Percentiles rank a stretch among this genome's conserved stretches.
These are phyloP conservation scores for Trichoderma sp. DNA, from an alignment of 2,329 filamentous ascomycete genomes.

Conservation along the genomic window DNA sequence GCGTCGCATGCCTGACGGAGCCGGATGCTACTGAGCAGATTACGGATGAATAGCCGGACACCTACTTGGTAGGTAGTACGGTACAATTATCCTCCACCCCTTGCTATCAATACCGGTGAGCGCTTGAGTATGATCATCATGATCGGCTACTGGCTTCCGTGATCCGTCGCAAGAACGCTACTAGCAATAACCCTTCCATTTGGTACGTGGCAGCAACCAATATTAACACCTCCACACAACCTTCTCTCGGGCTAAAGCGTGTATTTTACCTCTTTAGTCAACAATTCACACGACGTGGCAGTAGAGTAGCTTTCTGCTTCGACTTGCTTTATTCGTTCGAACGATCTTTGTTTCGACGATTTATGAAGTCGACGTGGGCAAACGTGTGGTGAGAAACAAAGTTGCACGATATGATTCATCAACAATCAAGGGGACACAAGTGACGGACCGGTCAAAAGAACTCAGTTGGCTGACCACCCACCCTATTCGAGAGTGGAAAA, in stretches of 20 bases:
- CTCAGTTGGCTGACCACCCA: not conserved
- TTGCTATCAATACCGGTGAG: conserved; percentile 20
- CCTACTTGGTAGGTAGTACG: not conserved
- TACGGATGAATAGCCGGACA: conserved; percentile 4
- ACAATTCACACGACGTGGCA: not conserved
- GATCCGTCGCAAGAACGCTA: conserved; percentile 23
- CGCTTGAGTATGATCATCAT: conserved; percentile 25
- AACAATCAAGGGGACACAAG: conserved; percentile 3
- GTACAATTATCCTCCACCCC: conserved; percentile 14
- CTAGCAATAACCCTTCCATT: not conserved
- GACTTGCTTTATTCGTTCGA: not conserved
- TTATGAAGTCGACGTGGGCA: not conserved
- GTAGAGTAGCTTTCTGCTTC: not conserved
- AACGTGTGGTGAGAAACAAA: conserved; percentile 1
- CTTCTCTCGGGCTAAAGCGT: not conserved
- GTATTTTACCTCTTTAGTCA: not conserved
- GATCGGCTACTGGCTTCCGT: conserved; percentile 30
- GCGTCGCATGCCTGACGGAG: conserved; percentile 11
- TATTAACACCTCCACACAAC: not conserved
- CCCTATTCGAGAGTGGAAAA: not conserved
- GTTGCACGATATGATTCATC: not conserved
- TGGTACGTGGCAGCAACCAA: not conserved
- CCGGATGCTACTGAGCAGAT: not conserved
- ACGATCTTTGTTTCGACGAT: not conserved
- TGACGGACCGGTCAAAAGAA: conserved; percentile 7